Evolutionary conservation across 176 grass and related monocot genomes (phyloP), one percentile per base, ranked within the genome.

Genomic region (Triticum timopheevii): DNA sequence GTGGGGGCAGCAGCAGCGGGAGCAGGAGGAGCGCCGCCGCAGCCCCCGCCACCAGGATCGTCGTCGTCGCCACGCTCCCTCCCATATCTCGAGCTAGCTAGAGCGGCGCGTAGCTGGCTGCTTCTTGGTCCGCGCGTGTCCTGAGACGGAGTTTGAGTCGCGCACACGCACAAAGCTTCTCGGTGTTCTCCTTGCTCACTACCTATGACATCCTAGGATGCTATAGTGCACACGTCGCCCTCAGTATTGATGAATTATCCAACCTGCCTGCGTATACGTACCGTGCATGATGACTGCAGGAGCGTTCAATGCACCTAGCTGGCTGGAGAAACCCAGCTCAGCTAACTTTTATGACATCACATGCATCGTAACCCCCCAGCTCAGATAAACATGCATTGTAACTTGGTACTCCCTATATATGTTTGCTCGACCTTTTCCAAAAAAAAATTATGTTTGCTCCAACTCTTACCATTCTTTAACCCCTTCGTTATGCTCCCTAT

Each of bases 241-340:
- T 33, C 65, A 2, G 6, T 33, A 42, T 31, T 17, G 27, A 66
- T 0, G 2, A 66, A 66, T 66, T 58, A 58, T 58, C 54, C 54
- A 58, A 58, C 70, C 17, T 42, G 9, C 39, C 39, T 42, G 39
- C 39, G 39, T 42, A 42, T 10, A 42, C 39, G 39, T 42, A 42
- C 39, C 9, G 39, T 20, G 54, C 22, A 22, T 49, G 12, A 24
- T 23, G 59, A 23, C 47, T 16, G 61, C 13, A 13, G 30, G 39
- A 77, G 67, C 67, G 84, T 86, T 79, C 84, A 86, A 13, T 70
- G 84, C 64, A 86, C 75, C 84, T 76, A 77, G 74, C 84, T 76
- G 39, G 74, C 74, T 33, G 27, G 34, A 15, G n/a, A 68, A 40
- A 17, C 73, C 56, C 28, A 65, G 6, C 28, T 1, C 30, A 27